These are phyloP conservation scores for Phialophora macrospora DNA, from an alignment of 2,329 filamentous ascomycete species.

Conservation along the genomic window DNA sequence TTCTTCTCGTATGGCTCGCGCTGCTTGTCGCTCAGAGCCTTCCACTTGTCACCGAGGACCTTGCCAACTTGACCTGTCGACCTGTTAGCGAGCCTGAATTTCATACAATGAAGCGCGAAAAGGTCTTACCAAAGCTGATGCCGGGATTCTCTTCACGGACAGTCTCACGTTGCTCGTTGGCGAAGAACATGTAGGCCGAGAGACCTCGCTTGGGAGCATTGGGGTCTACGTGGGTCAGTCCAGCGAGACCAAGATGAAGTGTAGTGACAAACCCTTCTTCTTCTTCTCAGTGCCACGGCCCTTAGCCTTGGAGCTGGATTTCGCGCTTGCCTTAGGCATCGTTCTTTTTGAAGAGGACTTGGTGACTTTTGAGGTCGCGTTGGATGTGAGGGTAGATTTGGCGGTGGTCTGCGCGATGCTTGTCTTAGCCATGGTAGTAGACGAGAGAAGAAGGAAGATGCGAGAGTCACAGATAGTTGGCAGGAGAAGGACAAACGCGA, in stretches of 20 bases:
- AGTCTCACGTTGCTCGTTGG: constrained; percentile 98
- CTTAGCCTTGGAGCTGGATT: constrained; percentile 61
- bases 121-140: constrained; percentile 81
- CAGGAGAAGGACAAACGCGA: neutral
- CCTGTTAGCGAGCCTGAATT: neutral
- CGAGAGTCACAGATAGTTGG: neutral
- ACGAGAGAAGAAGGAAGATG: neutral
- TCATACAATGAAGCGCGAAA: neutral
- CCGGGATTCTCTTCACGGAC: constrained; percentile 98
- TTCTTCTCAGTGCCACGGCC: constrained; percentile 65
- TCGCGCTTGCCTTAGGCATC: constrained; percentile 72
- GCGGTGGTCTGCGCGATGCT: constrained; percentile 14
- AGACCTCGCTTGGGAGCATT: constrained; percentile 99
- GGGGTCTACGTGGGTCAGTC: constrained; percentile 66
- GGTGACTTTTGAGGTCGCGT: constrained; percentile 4
- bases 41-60: constrained; percentile 97
- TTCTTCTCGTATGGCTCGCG: constrained; percentile 94
- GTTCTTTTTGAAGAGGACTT: constrained; percentile 43
- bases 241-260: constrained; percentile 10
- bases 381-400: neutral
- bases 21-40: constrained; percentile 92
- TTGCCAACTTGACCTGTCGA: constrained; percentile 87
- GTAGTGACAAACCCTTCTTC: constrained; percentile 68
- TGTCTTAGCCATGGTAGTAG: constrained; percentile 12
- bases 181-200: constrained; percentile 99